Percentiles rank a stretch among this genome's conserved stretches.
Evolutionary conservation across 2,329 filamentous ascomycete genomes (phyloP).

Genomic region (Aspergillus unguis): DNA sequence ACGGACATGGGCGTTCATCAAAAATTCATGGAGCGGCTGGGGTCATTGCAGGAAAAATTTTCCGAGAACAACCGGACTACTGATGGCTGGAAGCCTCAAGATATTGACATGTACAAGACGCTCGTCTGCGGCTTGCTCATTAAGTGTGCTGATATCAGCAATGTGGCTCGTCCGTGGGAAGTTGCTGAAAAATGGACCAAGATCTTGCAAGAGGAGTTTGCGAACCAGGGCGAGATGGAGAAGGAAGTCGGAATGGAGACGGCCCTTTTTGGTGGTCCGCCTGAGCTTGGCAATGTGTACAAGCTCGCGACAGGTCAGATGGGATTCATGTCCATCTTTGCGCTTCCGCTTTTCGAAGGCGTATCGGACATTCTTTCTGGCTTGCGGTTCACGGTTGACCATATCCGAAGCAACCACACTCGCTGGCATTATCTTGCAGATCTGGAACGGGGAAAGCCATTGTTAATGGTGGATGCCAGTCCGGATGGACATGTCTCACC

Average conservation of each 20-base stretch:
- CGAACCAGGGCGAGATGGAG: conserved; percentile 90
- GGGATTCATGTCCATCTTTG: conserved; percentile 95
- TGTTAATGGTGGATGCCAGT: conserved; percentile 21
- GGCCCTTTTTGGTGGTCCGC: conserved; percentile 73
- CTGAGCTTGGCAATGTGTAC: conserved; percentile 76
- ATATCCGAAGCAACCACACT: conserved; percentile 72
- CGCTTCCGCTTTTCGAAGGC: conserved; percentile 83
- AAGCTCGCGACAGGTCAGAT: conserved; percentile 86
- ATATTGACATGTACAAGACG: conserved; percentile 71
- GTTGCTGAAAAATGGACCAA: conserved; percentile 86
- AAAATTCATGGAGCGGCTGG: conserved; percentile 88
- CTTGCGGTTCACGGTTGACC: conserved; percentile 78
- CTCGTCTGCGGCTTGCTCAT: conserved; percentile 88
- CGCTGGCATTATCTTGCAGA: conserved; percentile 56
- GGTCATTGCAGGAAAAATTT: conserved; percentile 75
- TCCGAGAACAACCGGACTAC: conserved; percentile 60
- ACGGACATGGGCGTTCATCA: conserved; percentile 98
- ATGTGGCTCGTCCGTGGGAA: conserved; percentile 82
- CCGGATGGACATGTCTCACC: conserved; percentile 29
- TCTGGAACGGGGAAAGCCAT: conserved; percentile 27
- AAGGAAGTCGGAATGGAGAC: conserved; percentile 80
- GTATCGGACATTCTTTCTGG: conserved; percentile 81
- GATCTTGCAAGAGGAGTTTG: conserved; percentile 93
- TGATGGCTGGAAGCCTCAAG: conserved; percentile 73
- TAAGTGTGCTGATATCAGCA: conserved; percentile 98